A percentile compares a stretch with the other conserved stretches of the same genome.
phyloP scores from a whole-genome alignment of 768 basidiomycete genomes.

The Crassisporium funariophilum region DNA sequence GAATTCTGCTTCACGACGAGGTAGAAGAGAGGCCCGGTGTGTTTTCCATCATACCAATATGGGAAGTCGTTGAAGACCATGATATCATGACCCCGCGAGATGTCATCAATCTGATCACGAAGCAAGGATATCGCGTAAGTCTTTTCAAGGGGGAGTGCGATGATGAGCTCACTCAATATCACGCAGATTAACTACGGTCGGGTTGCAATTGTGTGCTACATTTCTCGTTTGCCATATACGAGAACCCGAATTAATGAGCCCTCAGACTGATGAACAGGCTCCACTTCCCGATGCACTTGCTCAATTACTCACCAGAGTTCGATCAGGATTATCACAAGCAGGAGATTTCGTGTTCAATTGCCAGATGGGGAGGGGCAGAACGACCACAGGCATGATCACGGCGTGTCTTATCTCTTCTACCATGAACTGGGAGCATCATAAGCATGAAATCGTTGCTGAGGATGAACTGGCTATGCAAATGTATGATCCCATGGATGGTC shows the following conservation, averaged over 20 bases:
- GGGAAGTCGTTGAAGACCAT: conserved; percentile 81
- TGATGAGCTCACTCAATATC: background rate
- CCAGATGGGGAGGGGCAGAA: conserved; percentile 91
- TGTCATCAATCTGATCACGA: conserved; percentile 71
- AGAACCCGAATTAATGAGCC: conserved; percentile 8
- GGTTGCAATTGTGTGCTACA: conserved; percentile 77
- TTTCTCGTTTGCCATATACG: background rate
- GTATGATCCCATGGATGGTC: conserved; percentile 77
- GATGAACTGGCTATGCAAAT: conserved; percentile 37
- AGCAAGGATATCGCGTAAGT: conserved; percentile 76
- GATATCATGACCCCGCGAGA: conserved; percentile 90
- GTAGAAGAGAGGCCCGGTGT: conserved; percentile 89
- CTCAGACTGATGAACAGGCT: conserved; percentile 93
- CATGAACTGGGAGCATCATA: conserved; percentile 54
- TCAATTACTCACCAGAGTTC: conserved; percentile 76
- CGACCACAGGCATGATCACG: conserved; percentile 95
- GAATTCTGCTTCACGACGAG: conserved; percentile 93
- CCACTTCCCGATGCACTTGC: conserved; percentile 87
- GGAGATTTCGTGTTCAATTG: conserved; percentile 94
- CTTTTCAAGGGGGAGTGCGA: no score
- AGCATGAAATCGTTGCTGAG: conserved; percentile 40
- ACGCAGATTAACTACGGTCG: conserved; percentile 80
- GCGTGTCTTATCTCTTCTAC: conserved; percentile 84
- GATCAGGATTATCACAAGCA: conserved; percentile 53
- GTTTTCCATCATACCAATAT: conserved; percentile 90